These are phyloP conservation scores for Jackrogersella multiformis DNA, from an alignment of 495 filamentous ascomycete genomes.

Conservation along the genomic window DNA sequence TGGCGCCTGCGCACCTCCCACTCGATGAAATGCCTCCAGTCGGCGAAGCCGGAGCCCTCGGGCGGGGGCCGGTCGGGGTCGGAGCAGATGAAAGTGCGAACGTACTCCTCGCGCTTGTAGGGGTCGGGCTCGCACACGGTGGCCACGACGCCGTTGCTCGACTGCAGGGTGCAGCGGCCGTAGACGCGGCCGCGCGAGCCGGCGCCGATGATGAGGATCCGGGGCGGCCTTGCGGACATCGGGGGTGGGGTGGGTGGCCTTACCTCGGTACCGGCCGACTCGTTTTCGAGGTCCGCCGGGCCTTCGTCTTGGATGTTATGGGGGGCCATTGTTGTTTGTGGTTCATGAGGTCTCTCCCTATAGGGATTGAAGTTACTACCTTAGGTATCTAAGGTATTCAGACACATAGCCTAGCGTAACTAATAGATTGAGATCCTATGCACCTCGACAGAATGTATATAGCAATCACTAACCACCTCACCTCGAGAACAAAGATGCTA, in stretches of 20 bases:
- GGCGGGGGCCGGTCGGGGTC: conserved; percentile 49
- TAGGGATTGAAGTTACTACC: background rate
- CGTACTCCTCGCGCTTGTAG: conserved; percentile 77
- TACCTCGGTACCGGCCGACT: conserved; percentile 19
- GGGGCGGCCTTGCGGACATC: conserved; percentile 56
- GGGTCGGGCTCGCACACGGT: conserved; percentile 84
- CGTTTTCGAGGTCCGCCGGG: conserved; percentile 36
- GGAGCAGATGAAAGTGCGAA: conserved; percentile 72
- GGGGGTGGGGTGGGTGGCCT: conserved; percentile 46
- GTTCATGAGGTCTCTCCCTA: background rate
- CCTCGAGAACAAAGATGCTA: background rate
- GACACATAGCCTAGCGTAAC: too few relatives aligned
- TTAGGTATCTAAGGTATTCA: too few relatives aligned
- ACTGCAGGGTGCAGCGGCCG: conserved; percentile 68
- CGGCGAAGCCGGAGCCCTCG: conserved; percentile 68
- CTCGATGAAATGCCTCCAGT: conserved; percentile 76
- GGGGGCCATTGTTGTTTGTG: conserved; percentile 35
- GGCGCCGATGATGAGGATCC: conserved; percentile 85
- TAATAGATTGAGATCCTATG: background rate
- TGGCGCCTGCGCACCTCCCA: conserved; percentile 69
- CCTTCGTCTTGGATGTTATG: conserved; percentile 42
- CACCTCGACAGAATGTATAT: background rate
- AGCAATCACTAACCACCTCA: background rate
- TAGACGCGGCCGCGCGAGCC: conserved; percentile 85
- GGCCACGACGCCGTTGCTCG: conserved; percentile 69